Evolutionary conservation across 73 alveolate genomes (phyloP), one percentile per base, ranked within the genome.

Genomic region (Paramecium caudatum): DNA sequence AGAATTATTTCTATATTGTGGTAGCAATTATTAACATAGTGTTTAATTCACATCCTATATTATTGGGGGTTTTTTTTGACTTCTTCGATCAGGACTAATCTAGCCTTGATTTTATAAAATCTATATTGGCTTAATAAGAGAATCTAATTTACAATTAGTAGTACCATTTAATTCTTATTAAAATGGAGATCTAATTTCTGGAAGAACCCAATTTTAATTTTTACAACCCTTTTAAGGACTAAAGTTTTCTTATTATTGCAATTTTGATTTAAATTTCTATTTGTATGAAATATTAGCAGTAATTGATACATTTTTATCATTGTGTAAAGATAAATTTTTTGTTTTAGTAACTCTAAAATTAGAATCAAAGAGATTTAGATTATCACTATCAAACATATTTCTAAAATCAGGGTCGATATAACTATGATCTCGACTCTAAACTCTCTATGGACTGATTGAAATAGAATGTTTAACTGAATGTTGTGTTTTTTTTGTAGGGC

Each of bases 181-280:
- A 55, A 55, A 55, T 19, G 80, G 80, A 55, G 49, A 36, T 36
- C 34, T 65, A 13, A 65, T 65, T 36, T 65, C 83, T 65, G 83
- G 83, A 12, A 65, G 49, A 30, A 65, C 34, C 83, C 83, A 65
- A 65, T 65, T 65, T 36, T 65, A n/a, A 16, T 65, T 65, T 36
- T 65, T 65, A 65, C 55, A 65, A n/a, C 50, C 47, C 16, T 65
- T 30, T 23, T 33, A n/a, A 65, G 83, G 83, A 65, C 83, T 65
- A 33, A 33, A 65, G 5, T 65, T 65, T 6, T 65, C 83, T 32
- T 65, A 5, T 36, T 65, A 15, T 13, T n/a, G n/a, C n/a, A n/a
- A n/a, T n/a, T n/a, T n/a, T n/a, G 34, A 30, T 65, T 36, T 65
- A 33, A 30, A 65, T 33, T 65, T 65, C 34, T 49, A 33, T 10